Evolutionary conservation across 352 stramenopile species (phyloP).

Genomic region (Globisporangium echinulatum): DNA sequence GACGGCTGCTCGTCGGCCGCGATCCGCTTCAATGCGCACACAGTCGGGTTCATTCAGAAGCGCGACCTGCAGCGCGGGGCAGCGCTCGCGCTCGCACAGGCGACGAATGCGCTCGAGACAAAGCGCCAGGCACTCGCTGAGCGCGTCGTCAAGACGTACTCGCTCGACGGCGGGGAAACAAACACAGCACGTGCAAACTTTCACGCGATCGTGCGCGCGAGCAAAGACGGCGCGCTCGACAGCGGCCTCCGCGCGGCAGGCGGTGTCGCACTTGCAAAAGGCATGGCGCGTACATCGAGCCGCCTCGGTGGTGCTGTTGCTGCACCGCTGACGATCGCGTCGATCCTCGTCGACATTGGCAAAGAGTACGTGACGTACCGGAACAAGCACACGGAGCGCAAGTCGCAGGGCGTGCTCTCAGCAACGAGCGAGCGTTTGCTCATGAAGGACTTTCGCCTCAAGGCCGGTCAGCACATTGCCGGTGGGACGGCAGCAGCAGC

Average conservation of each 20-base stretch:
- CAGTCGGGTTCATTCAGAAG: constrained; percentile 69
- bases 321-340: constrained; percentile 71
- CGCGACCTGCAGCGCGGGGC: constrained; percentile 45
- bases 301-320: constrained; percentile 53
- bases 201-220: constrained; percentile 46
- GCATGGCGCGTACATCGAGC: constrained; percentile 58
- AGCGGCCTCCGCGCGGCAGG: constrained; percentile 73
- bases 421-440: constrained; percentile 70
- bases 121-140: constrained; percentile 56
- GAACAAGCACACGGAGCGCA: constrained; percentile 64
- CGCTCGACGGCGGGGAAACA: constrained; percentile 27
- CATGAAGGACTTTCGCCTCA: constrained; percentile 79
- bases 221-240: constrained; percentile 74
- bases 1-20: constrained; percentile 23
- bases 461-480: constrained; percentile 74
- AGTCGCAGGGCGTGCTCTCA: constrained; percentile 58
- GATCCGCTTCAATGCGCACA: constrained; percentile 28
- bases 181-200: constrained; percentile 22
- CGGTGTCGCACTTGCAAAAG: constrained; percentile 68
- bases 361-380: constrained; percentile 85
- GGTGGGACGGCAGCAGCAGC: constrained; percentile 69
- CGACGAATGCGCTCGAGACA: constrained; percentile 34
- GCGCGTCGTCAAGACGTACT: constrained; percentile 49
- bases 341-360: constrained; percentile 82
- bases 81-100: constrained; percentile 31